phyloP scores from a whole-genome alignment of 23 red algal species.

The Chondrus crispus region DNA sequence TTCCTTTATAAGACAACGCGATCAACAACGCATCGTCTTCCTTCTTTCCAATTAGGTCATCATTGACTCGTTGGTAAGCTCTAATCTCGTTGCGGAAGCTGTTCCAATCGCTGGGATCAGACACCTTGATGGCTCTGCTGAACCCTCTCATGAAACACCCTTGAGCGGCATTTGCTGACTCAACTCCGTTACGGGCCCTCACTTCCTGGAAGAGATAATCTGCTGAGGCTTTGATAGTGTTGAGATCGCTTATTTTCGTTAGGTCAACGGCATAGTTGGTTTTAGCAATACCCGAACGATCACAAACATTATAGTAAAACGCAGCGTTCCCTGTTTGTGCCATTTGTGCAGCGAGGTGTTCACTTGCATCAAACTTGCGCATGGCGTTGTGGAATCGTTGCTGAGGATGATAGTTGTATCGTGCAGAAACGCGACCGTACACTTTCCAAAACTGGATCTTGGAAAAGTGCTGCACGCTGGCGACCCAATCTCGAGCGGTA shows the following conservation, averaged over 20 bases:
- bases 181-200: neutral
- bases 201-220: neutral
- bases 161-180: neutral
- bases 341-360: neutral
- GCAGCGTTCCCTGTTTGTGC: neutral
- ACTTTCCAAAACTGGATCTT: neutral
- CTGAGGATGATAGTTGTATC: slow-evolving; percentile 1
- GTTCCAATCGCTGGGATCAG: neutral
- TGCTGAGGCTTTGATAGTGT: neutral
- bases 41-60: neutral
- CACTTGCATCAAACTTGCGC: slow-evolving; percentile 6
- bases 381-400: neutral
- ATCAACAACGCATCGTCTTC: neutral
- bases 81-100: neutral
- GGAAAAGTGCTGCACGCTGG: neutral
- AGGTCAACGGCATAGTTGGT: neutral
- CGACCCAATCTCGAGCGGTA: neutral
- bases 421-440: neutral
- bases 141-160: neutral
- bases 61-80: neutral
- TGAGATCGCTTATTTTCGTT: neutral
- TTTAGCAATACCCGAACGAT: too few species aligned
- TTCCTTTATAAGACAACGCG: neutral
- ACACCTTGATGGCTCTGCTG: neutral
- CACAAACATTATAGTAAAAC: too few species aligned